Evolutionary conservation across 306 rosid species (phyloP), one percentile per base, ranked within the genome.

Genomic region (Echinosophora koreensis): DNA sequence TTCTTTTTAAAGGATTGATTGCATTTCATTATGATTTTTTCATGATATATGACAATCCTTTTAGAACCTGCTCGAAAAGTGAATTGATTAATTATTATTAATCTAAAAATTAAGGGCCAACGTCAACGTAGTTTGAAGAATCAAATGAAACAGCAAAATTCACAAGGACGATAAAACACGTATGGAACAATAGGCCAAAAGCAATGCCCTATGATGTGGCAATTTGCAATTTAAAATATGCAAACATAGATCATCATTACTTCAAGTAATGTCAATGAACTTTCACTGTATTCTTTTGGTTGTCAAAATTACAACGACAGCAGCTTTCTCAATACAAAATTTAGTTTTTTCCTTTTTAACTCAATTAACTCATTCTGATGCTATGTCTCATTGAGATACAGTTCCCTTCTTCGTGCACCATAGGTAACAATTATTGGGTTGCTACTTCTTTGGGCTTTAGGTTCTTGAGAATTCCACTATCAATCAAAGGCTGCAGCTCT

Each of bases 401-500:
- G 62, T 39, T 42, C 61, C 68, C 59, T 74, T 62, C 55, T 52
- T 61, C 57, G 12, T 77, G 64, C 51, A 71, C 37, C 84, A 79
- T 62, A 15, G 32, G 44, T 10, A 60, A 61, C 72, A 30, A 67
- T 69, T 60, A 75, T 41, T 74, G 64, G 66, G 56, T 56, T 74
- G 72, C 71, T 68, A 62, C 66, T 62, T 69, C 80, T 64, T n/a
- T 79, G 74, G 60, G 32, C 65, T 81, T 76, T 13, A 44, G 71
- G 86, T 56, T 86, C 63, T 87, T 86, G 83, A 95, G 87, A 44
- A 73, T 9, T 18, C 94, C 99, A 14, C 63, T 70, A 74, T 84
- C 97, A 71, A 92, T 73, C 81, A 95, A 79, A 34, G 87, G 86
- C 82, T 95, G 90, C 82, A 95, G 71, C 88, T 95, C 97, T 30